A percentile compares a stretch with the other conserved stretches of the same genome.
Evolutionary conservation across 73 alveolate species (phyloP).

Genomic region (Stentor roeselii): DNA sequence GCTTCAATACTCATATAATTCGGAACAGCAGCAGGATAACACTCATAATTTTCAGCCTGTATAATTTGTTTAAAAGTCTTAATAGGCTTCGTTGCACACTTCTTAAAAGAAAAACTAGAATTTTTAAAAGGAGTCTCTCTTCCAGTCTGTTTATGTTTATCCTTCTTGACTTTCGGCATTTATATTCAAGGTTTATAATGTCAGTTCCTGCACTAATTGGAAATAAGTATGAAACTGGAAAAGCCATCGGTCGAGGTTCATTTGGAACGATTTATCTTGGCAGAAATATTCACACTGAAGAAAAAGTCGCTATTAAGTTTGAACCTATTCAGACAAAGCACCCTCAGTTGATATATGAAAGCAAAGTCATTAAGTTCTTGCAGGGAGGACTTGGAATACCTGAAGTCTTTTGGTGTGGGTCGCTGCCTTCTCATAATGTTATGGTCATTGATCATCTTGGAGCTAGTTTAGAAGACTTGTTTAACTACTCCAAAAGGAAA

Average conservation of each 20-base stretch:
- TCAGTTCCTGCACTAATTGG: too few species aligned
- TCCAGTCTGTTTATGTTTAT: neutral
- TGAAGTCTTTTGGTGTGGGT: constrained; percentile 53
- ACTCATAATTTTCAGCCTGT: constrained; percentile 15
- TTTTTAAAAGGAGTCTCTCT: neutral
- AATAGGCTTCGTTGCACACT: neutral
- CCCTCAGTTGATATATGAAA: neutral
- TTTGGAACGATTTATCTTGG: constrained; percentile 41
- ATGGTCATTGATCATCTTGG: constrained; percentile 81
- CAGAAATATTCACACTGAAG: constrained; percentile 25
- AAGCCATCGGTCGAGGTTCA: constrained; percentile 28
- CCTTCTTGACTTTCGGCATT: constrained; percentile 1
- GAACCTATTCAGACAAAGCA: constrained; percentile 32
- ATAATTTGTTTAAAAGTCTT: constrained; percentile 23
- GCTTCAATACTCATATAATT: constrained; percentile 20
- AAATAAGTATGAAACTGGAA: neutral
- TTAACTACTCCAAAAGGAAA: neutral
- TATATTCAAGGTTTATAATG: too few species aligned
- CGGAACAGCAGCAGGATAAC: neutral
- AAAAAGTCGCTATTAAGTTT: constrained; percentile 40
- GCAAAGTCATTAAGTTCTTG: constrained; percentile 25
- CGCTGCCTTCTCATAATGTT: constrained; percentile 42
- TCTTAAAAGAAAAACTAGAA: constrained; percentile 5
- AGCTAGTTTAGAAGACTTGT: constrained; percentile 15
- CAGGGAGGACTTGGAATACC: constrained; percentile 42